A percentile compares a stretch with the other conserved stretches of the same genome.
Evolutionary conservation across 2,329 filamentous ascomycete species (phyloP).

Genomic region (Aspergillus piperis): DNA sequence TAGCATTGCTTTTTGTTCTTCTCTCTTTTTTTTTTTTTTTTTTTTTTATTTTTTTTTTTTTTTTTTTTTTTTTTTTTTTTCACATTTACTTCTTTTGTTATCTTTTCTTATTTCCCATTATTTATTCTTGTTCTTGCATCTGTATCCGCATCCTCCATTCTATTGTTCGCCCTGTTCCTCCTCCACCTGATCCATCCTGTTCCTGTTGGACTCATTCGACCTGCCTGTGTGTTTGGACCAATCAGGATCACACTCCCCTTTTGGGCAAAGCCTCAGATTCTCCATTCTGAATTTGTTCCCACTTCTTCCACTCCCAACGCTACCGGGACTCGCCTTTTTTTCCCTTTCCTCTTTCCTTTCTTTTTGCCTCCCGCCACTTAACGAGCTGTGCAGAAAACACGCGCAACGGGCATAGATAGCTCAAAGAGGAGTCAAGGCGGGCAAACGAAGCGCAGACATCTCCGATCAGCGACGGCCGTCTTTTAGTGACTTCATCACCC

Average conservation of each 20-base stretch:
- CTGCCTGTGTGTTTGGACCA: conserved; percentile 6
- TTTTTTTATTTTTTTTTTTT: too few relatives aligned
- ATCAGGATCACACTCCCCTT: conserved; percentile 14
- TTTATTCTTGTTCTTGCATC: neutral
- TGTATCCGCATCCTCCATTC: neutral
- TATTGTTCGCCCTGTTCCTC: neutral
- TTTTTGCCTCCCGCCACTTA: conserved; percentile 18
- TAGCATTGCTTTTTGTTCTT: neutral
- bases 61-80: too few relatives aligned
- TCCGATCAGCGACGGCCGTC: neutral
- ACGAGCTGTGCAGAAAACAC: conserved; percentile 1
- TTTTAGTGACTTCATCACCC: neutral
- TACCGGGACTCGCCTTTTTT: conserved; percentile 5
- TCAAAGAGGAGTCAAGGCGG: neutral
- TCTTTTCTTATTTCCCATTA: neutral
- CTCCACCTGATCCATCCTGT: neutral
- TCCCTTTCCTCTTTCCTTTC: neutral
- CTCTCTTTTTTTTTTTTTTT: too few relatives aligned
- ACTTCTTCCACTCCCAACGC: conserved; percentile 11
- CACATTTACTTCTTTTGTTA: neutral
- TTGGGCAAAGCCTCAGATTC: conserved; percentile 19
- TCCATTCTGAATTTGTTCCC: conserved; percentile 17
- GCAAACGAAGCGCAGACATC: conserved; percentile 2
- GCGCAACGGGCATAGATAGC: neutral
- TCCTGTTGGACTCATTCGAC: neutral